Base-by-base conservation (phyloP, 768 basidiomycete species). In the Butyriboletus loyo region DNA sequence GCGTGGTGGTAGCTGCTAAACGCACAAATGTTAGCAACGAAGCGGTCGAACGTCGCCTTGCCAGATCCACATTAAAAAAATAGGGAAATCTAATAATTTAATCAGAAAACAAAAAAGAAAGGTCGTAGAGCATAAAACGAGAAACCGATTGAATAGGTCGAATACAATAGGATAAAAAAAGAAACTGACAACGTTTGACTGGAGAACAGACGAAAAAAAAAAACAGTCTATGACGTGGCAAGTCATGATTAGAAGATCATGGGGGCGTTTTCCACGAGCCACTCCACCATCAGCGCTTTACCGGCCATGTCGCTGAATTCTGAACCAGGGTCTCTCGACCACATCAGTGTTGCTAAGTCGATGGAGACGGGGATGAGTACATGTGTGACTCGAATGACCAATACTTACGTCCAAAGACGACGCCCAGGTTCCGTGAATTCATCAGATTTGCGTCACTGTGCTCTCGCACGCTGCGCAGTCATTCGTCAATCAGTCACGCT, bases 271-370 rank as follows among this genome's bases (percentile, higher is more conserved):
- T 98, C 94, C 54, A 98, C 84, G 58, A 98, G 82, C 89, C 94
- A 97, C 69, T 97, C 93, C 46, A 99, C 78, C 62, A 88, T 84
- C 53, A 94, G 79, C 7, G 96, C 92, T 72, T 96, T 98, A 48
- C 92, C 92, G 8, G 92, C 95, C 91, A 98, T 98, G 69, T 99
- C 96, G 63, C 85, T 88, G 73, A 98, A 98, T 73, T 98, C 97
- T 17, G 90, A 83, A 25, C 80, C 78, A 4, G 88, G 85, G 66
- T 95, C 88, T 31, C 82, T 80, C 8, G 96, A 95, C 62, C 90
- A 84, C 86, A 98, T 91, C 19, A 99, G 77, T 1, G 96, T 98
- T 11, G 96, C 95, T 98, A 65, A 48, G 56, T 48, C 34, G 27
- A 53, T 28, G 34, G 31, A 35, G 41, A 22, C 24, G 40, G 5